Base-by-base conservation (phyloP, 768 basidiomycete species). In the Termitomyces sp. region DNA sequence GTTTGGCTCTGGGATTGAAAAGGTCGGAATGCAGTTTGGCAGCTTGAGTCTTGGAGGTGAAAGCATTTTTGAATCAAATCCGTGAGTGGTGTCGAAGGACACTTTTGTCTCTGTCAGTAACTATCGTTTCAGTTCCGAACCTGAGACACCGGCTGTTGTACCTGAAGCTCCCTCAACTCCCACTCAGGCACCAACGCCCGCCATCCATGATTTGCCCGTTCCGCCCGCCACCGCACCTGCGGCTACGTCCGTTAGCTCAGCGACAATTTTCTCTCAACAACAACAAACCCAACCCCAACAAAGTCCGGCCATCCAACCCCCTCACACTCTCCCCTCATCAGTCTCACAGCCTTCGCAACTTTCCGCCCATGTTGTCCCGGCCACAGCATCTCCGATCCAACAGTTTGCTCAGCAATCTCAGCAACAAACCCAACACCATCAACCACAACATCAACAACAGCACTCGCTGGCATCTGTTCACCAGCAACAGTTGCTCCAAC, bases 11-110 rank as follows among this genome's bases (percentile, higher is more conserved):
- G 78, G 78, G 18, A 68, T 88, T 24, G 90, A 92, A 67, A 92
- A 90, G 67, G 75, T 93, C 52, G 91, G 91, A 50, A 92, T 94
- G 91, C 90, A 92, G 66, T 94, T 94, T 66, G 91, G 91, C 51
- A 92, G 90, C 69, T 72, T 93, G 64, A 88, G 83, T 69, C 78
- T 94, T 36, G 84, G 83, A 34, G 88, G 85, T 7, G 89, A 91
- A 52, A 76, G 70, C 59, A 72, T 81, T n/a, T 69, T 84, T 33
- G 86, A 85, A 41, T 59, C 76, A 31, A 74, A 75, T 56, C 64
- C 78, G 86, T 87, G 67, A 68, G 84, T 77, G 57, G 16, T 66
- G 58, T 20, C 28, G 3, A 8, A n/a, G 49, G 54, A 39, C 41
- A 45, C 60, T 61, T 41, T 58, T 54, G 49, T 37, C 26, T 48